Evolutionary conservation across 2,329 filamentous ascomycete species (phyloP).

Genomic region (Xylaria sp.): DNA sequence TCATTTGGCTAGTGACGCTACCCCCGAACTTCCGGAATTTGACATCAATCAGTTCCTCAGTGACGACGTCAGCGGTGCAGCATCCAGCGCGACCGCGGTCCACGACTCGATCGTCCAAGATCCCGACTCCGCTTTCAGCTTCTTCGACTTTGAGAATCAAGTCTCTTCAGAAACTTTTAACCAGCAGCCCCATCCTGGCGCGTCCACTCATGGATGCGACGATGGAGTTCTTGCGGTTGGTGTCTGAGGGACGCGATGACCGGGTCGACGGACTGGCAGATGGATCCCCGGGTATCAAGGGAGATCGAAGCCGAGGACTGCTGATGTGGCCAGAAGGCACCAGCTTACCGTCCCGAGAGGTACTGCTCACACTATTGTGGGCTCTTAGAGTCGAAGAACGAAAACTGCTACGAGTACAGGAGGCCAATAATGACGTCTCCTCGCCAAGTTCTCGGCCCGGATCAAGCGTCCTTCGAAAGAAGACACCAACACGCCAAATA

Average conservation of each 20-base stretch:
- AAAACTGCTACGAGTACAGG: constrained; percentile 43
- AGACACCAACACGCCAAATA: constrained; percentile 43
- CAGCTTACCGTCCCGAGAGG: constrained; percentile 53
- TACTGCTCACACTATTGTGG: constrained; percentile 53
- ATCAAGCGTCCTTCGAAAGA: constrained; percentile 46
- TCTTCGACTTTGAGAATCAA: constrained; percentile 70
- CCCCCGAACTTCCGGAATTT: constrained; percentile 58
- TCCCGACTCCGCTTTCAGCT: constrained; percentile 62
- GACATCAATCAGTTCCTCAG: constrained; percentile 65
- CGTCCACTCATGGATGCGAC: constrained; percentile 79
- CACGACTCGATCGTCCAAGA: constrained; percentile 63
- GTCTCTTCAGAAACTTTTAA: constrained; percentile 72
- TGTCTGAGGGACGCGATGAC: constrained; percentile 67
- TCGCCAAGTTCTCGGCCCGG: constrained; percentile 45
- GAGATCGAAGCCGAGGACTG: constrained; percentile 51
- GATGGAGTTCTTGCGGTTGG: constrained; percentile 78
- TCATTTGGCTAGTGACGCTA: constrained; percentile 72
- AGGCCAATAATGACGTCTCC: constrained; percentile 38
- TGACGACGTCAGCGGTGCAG: constrained; percentile 60
- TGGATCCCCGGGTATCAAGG: constrained; percentile 53
- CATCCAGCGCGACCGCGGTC: constrained; percentile 61
- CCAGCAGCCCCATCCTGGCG: constrained; percentile 79
- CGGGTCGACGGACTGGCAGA: constrained; percentile 55
- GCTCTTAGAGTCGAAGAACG: constrained; percentile 52
- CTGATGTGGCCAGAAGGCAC: constrained; percentile 52